phyloP scores from a whole-genome alignment of 202 grass and related monocot species.

The Saccharum hybrid region DNA sequence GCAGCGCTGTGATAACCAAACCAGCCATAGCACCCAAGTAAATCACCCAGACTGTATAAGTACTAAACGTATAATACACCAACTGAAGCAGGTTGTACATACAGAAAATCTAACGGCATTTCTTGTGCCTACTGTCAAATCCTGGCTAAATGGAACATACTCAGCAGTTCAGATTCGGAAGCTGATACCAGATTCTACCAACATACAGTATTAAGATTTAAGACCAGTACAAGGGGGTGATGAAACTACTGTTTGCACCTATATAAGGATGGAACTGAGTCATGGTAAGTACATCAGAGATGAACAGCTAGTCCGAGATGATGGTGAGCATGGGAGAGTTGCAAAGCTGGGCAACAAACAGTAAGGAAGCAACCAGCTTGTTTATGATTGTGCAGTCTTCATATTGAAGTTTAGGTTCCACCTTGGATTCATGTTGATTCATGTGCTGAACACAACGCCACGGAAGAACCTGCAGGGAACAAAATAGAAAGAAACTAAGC shows the following conservation, averaged over 20 bases:
- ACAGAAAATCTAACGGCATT: conserved; percentile 21
- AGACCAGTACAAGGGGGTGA: neutral
- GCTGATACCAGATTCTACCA: conserved; percentile 13
- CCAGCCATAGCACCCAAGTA: neutral
- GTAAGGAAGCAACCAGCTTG: conserved; percentile 21
- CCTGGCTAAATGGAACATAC: conserved; percentile 8
- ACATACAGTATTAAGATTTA: neutral
- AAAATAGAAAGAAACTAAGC: conserved; percentile 35
- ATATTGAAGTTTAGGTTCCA: conserved; percentile 2
- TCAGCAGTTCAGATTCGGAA: neutral
- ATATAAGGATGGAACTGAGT: neutral
- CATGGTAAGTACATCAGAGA: conserved; percentile 23
- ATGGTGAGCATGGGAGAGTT: conserved; percentile 8
- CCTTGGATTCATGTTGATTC: conserved; percentile 39
- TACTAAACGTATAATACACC: neutral
- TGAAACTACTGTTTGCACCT: conserved; percentile 1
- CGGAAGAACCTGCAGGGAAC: conserved; percentile 44
- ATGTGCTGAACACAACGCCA: conserved; percentile 33
- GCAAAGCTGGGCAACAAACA: conserved; percentile 14
- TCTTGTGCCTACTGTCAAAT: conserved; percentile 11
- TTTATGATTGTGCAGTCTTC: neutral
- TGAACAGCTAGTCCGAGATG: conserved; percentile 6
- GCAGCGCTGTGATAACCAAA: neutral
- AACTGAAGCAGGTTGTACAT: conserved; percentile 29
- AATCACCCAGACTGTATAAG: conserved; percentile 14